Base-by-base conservation (phyloP, 805 yeast genomes). In the Allodekkera sacchari region DNA sequence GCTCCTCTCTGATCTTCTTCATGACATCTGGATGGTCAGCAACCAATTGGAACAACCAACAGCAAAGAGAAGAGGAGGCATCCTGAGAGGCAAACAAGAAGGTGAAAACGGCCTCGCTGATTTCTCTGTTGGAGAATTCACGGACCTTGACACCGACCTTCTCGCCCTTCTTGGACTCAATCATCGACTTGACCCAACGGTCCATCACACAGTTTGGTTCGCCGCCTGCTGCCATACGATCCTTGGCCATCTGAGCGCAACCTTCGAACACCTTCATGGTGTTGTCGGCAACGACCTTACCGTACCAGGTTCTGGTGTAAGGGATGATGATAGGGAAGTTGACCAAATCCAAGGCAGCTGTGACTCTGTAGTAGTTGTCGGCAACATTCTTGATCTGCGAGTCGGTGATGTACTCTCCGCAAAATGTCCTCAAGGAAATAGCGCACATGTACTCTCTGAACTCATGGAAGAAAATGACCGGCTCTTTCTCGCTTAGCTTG, bases 371-470 rank as follows among this genome's bases (percentile, higher is more conserved):
- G 61, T 88, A 92, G 59, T 88, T 87, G 58, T 89, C 97, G 31
- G 96, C 92, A 50, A 92, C 77, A 34, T 68, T 67, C 59, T 82
- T 74, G 50, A 92, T 79, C 63, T 92, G 95, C 47, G 77, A 94
- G 42, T 88, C 94, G 36, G 94, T 78, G 51, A 92, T 92, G 60
- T 87, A 88, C 36, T 80, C 82, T 49, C 98, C 98, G 58, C 97
- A 92, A 65, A 92, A 92, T 6, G 97, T 84, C 50, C 85, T 78
- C 52, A 89, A 68, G 5, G 96, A 84, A 34, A 85, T 64, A 15
- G 97, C 98, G 61, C 97, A 92, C 77, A 89, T 74, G 51, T 89
- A 73, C 61, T 92, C 98, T 65, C 98, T 79, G 66, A 92, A 85
- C 52, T 82, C 89, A 33, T 81, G 89, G 83, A 92, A 92, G 55